Evolutionary conservation across 345 rosid species (phyloP).

Genomic region (Eucalyptus caleyi): DNA sequence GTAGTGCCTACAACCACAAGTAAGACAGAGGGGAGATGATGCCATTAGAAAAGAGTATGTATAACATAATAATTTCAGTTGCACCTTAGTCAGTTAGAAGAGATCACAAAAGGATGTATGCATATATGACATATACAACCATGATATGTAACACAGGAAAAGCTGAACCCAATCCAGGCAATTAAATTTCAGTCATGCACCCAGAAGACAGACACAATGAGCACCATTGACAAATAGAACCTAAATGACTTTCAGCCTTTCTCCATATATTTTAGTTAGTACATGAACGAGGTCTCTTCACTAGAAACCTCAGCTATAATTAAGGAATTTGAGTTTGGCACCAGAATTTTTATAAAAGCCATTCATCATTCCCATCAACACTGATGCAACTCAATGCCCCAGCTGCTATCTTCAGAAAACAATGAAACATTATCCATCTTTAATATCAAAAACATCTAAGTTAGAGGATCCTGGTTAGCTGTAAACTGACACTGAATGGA

Average conservation of each 20-base stretch:
- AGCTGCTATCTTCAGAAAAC: background rate
- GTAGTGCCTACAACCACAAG: conserved; percentile 64
- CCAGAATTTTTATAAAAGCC: background rate
- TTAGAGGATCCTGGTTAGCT: background rate
- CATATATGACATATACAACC: background rate
- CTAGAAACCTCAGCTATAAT: background rate
- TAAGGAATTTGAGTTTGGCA: background rate
- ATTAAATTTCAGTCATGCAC: background rate
- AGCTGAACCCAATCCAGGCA: background rate
- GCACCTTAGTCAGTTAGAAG: background rate
- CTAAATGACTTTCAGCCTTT: background rate
- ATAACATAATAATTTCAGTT: background rate
- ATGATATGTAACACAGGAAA: background rate
- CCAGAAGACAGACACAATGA: background rate
- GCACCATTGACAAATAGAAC: background rate
- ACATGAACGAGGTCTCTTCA: background rate
- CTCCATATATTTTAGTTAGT: background rate
- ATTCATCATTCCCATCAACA: background rate
- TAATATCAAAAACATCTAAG: background rate
- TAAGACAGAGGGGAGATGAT: background rate
- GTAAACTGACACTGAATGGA: background rate
- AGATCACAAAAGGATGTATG: background rate
- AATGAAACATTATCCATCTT: background rate
- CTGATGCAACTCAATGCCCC: background rate
- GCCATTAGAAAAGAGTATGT: background rate